Evolutionary conservation across 2,329 filamentous ascomycete genomes (phyloP), one percentile per base, ranked within the genome.

Genomic region (Fusarium humuli): DNA sequence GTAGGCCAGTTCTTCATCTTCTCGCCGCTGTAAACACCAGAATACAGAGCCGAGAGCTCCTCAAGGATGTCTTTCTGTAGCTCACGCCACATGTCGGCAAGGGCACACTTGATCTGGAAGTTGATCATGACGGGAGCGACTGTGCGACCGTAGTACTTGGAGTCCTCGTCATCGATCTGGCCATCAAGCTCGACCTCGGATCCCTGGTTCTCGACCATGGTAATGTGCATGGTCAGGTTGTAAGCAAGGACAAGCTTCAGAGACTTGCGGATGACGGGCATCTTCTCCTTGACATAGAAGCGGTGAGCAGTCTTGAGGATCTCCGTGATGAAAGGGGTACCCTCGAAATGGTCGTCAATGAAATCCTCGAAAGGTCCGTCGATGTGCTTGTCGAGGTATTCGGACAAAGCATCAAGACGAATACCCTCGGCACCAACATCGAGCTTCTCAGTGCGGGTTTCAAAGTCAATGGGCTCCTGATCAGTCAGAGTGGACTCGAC

Each of bases 1-100:
- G 94, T 98, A 3, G 95, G 95, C 95, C 95, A 98, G 84, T 98
- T 97, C 89, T 97, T 98, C 75, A 98, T 89, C 81, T 97, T 95
- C 81, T 98, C 95, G 64, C 95, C 95, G 75, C 92, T 97, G 87
- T 98, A 98, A 46, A 98, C 95, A 70, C 94, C 97, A n/a, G 94
- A 97, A 87, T 98, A 98, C 16, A 98, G 87, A 9, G 89, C 84
- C 2, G 95, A 98, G 2, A 98, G 88, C 84, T 98, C 95, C 83
- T 97, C 94, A 4, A 98, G 87, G 40, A 98, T 94, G 75, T 98
- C 95, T 84, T 97, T 97, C 81, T 98, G 94, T 61, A 98, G 86
- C 81, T 97, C 94, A 71, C 95, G 94, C 95, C 95, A 98, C 93
- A 98, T 97, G 77, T 97, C 94, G 72, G 94, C 95, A 83, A 98